phyloP scores from a whole-genome alignment of 257 asterid species.

The Solanum neorickii region DNA sequence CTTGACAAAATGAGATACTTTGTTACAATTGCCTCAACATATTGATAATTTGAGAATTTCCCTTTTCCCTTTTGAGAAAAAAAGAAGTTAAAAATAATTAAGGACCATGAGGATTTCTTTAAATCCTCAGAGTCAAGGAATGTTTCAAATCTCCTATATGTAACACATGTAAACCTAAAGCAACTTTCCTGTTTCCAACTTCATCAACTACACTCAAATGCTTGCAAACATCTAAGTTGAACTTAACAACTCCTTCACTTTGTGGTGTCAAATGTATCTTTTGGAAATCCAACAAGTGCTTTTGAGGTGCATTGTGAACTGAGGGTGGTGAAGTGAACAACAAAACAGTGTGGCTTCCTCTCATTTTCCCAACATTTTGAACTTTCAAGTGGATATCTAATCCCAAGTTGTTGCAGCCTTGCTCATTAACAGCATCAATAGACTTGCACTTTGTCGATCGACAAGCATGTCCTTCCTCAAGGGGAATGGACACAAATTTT shows the following conservation, averaged over 20 bases:
- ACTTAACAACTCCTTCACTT: conserved; percentile 23
- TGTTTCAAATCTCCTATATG: conserved; percentile 44
- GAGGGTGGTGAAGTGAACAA: conserved; percentile 45
- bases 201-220: conserved; percentile 53
- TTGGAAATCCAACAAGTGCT: conserved; percentile 41
- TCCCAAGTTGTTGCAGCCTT: conserved; percentile 19
- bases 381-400: conserved; percentile 33
- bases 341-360: conserved; percentile 49
- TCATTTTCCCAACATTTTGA: conserved; percentile 29
- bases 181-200: conserved; percentile 30
- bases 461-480: conserved; percentile 36
- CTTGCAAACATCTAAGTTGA: conserved; percentile 36
- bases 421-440: conserved; percentile 8
- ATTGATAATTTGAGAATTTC: neutral
- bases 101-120: conserved; percentile 1
- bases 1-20: neutral
- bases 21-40: conserved; percentile 8
- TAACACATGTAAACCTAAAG: conserved; percentile 42
- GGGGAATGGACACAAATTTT: conserved; percentile 11
- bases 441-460: conserved; percentile 30
- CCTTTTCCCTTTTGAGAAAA: neutral
- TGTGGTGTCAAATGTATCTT: conserved; percentile 24
- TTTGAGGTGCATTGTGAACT: conserved; percentile 52
- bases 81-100: neutral
- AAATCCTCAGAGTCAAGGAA: conserved; percentile 38